Conservation (phyloP, 179 eudicot genomes). For the Gypsophila paniculata region DNA sequence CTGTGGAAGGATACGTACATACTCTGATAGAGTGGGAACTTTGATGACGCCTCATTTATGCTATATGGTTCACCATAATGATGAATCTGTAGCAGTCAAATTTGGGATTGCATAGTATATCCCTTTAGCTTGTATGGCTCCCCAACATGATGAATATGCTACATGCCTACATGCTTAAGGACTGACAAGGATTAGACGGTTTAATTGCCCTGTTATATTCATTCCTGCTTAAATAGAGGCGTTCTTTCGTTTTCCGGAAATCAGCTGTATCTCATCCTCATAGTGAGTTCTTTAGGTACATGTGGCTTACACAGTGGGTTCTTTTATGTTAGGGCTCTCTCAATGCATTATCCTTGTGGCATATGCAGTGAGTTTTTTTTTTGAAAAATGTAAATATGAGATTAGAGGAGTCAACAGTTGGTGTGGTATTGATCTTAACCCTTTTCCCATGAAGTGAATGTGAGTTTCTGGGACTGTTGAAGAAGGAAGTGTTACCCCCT, state of each 20-base stretch:
- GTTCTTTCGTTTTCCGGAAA: not conserved
- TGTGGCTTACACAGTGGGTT: not conserved
- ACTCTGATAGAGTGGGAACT: slow-evolving; percentile 1
- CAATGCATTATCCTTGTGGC: not conserved
- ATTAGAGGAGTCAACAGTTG: not conserved
- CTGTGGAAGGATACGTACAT: not conserved
- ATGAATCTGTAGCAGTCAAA: not conserved
- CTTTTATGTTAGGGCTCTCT: not conserved
- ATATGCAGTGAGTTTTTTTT: too few relatives aligned
- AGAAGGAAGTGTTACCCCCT: too few relatives aligned
- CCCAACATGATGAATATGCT: not conserved
- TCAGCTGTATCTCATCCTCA: not conserved
- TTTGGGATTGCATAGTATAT: not conserved
- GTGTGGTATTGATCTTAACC: too few relatives aligned
- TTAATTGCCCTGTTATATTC: not conserved
- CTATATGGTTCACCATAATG: not conserved
- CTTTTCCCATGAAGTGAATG: too few relatives aligned
- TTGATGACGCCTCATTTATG: slow-evolving; percentile 3
- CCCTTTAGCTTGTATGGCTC: too few relatives aligned
- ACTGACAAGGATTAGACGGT: not conserved
- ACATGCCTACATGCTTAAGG: not conserved
- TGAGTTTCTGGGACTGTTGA: too few relatives aligned
- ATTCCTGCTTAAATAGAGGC: not conserved
- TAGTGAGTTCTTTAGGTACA: too few relatives aligned
- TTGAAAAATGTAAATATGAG: not conserved